Conservation (phyloP, 2,329 filamentous ascomycete species). For the Mycosphaerelloides madeirae region DNA sequence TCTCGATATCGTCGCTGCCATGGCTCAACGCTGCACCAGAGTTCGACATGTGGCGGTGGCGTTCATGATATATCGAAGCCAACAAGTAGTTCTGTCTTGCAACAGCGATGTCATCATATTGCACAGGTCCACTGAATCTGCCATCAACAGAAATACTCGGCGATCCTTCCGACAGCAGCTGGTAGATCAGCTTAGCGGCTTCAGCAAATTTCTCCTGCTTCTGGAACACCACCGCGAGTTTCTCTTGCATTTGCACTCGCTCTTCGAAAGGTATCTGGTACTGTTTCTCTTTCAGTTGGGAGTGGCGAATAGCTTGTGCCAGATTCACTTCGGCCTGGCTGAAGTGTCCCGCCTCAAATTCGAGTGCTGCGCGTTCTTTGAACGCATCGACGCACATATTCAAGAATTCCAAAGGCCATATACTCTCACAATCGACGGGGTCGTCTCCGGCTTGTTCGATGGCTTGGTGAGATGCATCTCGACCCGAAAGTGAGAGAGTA, state of each 20-base stretch:
- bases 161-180: slow-evolving; percentile 13
- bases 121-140: background rate
- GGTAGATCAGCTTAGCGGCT: slow-evolving; percentile 15
- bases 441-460: background rate
- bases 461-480: too few relatives aligned
- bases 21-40: slow-evolving; percentile 5
- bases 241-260: slow-evolving; percentile 14
- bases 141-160: slow-evolving; percentile 1
- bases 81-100: slow-evolving; percentile 21
- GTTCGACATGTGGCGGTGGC: slow-evolving; percentile 7
- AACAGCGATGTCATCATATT: slow-evolving; percentile 4
- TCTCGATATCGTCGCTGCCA: slow-evolving; percentile 15
- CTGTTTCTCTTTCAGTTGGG: slow-evolving; percentile 10
- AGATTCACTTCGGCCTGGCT: slow-evolving; percentile 21
- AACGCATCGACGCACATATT: slow-evolving; percentile 12
- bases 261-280: slow-evolving; percentile 16
- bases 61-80: slow-evolving; percentile 19
- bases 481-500: background rate
- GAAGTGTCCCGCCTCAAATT: slow-evolving; percentile 13
- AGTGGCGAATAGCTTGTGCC: slow-evolving; percentile 14
- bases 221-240: slow-evolving; percentile 16
- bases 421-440: slow-evolving; percentile 8
- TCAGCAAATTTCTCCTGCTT: slow-evolving; percentile 21
- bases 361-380: slow-evolving; percentile 10
- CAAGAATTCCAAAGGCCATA: slow-evolving; percentile 12